phyloP scores from a whole-genome alignment of 1,139 yeast species.

The Taphrina communis region DNA sequence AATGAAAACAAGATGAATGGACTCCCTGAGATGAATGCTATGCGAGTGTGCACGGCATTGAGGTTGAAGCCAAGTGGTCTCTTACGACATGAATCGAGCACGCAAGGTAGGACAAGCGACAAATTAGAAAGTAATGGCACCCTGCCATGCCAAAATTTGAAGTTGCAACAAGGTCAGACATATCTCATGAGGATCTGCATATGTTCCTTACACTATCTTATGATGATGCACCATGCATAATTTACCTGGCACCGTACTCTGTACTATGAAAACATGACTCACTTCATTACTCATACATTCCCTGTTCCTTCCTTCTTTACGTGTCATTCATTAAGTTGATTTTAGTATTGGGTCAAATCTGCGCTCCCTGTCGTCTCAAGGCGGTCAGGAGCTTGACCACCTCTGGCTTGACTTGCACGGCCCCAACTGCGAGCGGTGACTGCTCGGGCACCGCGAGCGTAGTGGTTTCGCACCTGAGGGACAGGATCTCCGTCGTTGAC shows the following conservation, averaged over 20 bases:
- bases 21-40: too few species aligned
- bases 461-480: not conserved
- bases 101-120: too few species aligned
- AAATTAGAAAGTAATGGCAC: too few species aligned
- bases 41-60: too few species aligned
- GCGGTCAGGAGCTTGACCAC: not conserved
- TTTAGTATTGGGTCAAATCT: not conserved
- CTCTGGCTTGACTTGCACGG: conserved; percentile 7
- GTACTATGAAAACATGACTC: not conserved
- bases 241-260: not conserved
- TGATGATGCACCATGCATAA: not conserved
- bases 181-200: not conserved
- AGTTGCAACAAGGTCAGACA: not conserved
- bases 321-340: too few species aligned
- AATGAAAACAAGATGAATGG: too few species aligned
- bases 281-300: conserved; percentile 1
- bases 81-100: too few species aligned
- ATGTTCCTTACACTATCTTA: not conserved
- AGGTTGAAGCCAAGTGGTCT: too few species aligned
- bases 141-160: too few species aligned
- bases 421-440: conserved; percentile 18
- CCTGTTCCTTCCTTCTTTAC: not conserved
- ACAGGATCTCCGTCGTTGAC: not conserved
- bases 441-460: conserved; percentile 19
- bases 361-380: conserved; percentile 28